A percentile compares a stretch with the other conserved stretches of the same genome.
Conservation (phyloP, 345 rosid species). For the Brassica juncea region DNA sequence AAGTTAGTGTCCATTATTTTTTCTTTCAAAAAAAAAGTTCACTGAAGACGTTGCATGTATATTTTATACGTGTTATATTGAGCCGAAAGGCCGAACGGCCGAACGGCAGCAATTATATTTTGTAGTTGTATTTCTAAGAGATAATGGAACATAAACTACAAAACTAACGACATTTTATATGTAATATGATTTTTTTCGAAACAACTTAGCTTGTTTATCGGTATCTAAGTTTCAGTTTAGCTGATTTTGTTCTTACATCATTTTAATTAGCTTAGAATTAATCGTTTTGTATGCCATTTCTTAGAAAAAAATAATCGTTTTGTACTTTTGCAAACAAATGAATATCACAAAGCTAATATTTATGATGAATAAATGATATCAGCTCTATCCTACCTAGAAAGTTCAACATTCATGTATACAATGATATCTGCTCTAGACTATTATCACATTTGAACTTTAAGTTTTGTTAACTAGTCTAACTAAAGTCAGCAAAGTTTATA, state of each 20-base stretch:
- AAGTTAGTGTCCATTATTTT: too few relatives aligned
- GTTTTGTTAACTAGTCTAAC: background rate
- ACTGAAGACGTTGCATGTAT: slow-evolving; percentile 2
- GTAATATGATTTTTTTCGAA: background rate
- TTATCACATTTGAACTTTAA: background rate
- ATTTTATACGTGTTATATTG: background rate
- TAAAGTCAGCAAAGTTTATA: background rate
- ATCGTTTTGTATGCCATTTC: background rate
- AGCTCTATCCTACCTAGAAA: background rate
- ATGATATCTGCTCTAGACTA: background rate
- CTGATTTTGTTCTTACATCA: background rate
- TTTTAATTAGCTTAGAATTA: background rate
- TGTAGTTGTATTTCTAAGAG: background rate
- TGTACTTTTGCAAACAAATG: background rate
- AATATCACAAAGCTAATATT: background rate
- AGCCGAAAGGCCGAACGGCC: background rate
- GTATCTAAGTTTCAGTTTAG: background rate
- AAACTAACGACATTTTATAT: background rate
- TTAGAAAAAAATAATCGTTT: too few relatives aligned
- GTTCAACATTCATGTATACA: background rate
- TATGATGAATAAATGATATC: background rate
- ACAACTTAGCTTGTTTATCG: background rate
- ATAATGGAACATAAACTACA: background rate
- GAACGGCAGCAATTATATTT: background rate
- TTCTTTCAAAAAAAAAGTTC: too few relatives aligned